Conservation (phyloP, 176 grass and related monocot species). For the Musa schizocarpa region DNA sequence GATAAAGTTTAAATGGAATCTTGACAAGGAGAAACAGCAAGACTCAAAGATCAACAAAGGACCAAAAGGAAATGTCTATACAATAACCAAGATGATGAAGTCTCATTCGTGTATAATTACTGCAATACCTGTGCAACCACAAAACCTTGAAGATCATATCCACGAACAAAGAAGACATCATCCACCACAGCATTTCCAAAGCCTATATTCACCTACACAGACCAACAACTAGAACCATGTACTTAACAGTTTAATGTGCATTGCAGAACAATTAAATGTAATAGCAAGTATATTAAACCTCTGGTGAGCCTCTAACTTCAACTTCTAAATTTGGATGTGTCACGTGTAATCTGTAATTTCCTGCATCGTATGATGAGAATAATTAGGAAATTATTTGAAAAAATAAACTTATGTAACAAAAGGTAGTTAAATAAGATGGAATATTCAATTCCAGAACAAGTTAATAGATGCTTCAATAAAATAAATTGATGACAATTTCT, state of each 20-base stretch:
- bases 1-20: neutral
- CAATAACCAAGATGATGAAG: slow-evolving; percentile 13
- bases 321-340: slow-evolving; percentile 84
- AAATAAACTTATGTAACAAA: neutral
- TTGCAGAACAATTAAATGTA: slow-evolving; percentile 11
- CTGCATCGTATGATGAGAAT: slow-evolving; percentile 23
- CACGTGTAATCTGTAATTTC: slow-evolving; percentile 62
- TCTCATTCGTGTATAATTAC: neutral
- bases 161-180: slow-evolving; percentile 79
- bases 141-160: slow-evolving; percentile 77
- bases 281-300: slow-evolving; percentile 42
- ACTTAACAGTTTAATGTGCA: slow-evolving; percentile 2
- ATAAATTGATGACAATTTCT: neutral
- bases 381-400: neutral
- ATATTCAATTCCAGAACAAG: neutral
- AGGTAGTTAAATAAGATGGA: neutral
- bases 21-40: neutral
- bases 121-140: slow-evolving; percentile 82
- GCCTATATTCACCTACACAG: slow-evolving; percentile 61
- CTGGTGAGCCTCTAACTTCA: slow-evolving; percentile 50
- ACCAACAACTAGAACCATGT: slow-evolving; percentile 28
- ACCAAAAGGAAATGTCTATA: slow-evolving; percentile 5
- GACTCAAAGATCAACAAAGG: neutral
- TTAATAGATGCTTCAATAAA: neutral
- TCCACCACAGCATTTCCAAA: slow-evolving; percentile 76